phyloP scores from a whole-genome alignment of 805 yeast genomes.

The Kuraishia capsulata region DNA sequence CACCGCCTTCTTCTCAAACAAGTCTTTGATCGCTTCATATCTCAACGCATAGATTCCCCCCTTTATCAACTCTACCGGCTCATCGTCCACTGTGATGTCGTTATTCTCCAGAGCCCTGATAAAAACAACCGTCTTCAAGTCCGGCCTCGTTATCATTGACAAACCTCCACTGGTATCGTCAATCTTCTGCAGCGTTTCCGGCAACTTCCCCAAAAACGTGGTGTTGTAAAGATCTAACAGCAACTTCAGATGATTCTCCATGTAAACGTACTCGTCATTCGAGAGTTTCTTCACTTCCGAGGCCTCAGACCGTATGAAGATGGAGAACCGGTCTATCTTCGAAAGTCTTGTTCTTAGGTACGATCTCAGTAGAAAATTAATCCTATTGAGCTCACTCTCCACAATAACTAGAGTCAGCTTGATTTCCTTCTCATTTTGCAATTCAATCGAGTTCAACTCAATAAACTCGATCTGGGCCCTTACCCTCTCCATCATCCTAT shows the following conservation, averaged over 20 bases:
- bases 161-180: conserved; percentile 66
- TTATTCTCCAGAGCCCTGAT: conserved; percentile 39
- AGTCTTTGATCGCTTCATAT: conserved; percentile 42
- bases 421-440: conserved; percentile 56
- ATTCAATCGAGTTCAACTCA: conserved; percentile 69
- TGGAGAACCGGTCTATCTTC: conserved; percentile 65
- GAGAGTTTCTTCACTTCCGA: conserved; percentile 36
- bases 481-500: conserved; percentile 46
- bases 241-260: conserved; percentile 59
- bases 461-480: conserved; percentile 67
- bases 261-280: conserved; percentile 51
- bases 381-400: conserved; percentile 86
- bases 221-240: conserved; percentile 56
- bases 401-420: conserved; percentile 76
- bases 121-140: conserved; percentile 69
- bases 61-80: conserved; percentile 44
- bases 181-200: conserved; percentile 57
- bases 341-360: conserved; percentile 70
- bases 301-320: conserved; percentile 43
- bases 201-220: conserved; percentile 59
- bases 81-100: conserved; percentile 36
- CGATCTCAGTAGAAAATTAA: conserved; percentile 71
- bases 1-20: conserved; percentile 30
- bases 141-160: conserved; percentile 76
- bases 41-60: conserved; percentile 73